Evolutionary conservation across 2,329 filamentous ascomycete genomes (phyloP).

Genomic region (Epichloe hybrida): DNA sequence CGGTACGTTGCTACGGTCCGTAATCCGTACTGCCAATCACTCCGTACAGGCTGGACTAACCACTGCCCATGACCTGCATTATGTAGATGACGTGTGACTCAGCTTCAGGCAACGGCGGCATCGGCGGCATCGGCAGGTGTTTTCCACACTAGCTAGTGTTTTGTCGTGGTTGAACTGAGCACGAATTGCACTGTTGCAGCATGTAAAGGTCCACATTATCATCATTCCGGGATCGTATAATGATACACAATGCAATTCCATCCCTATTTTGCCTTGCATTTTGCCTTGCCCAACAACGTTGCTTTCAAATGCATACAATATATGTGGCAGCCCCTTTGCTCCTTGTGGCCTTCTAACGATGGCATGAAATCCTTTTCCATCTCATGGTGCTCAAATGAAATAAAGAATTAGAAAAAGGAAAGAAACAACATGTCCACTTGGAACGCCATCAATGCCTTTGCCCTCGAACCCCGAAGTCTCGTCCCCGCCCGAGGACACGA

Average conservation of each 20-base stretch:
- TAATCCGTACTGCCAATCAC: too few species aligned
- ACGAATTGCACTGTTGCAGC: not conserved
- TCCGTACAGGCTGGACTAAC: not conserved
- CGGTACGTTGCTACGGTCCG: too few species aligned
- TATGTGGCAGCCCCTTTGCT: not conserved
- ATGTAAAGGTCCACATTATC: not conserved
- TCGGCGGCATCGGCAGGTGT: slow-evolving; percentile 2
- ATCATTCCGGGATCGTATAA: not conserved
- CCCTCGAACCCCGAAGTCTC: not conserved
- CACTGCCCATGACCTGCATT: not conserved
- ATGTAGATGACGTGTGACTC: not conserved
- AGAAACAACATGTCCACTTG: not conserved
- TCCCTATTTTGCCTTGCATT: not conserved
- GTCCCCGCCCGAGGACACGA: not conserved
- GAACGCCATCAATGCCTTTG: not conserved
- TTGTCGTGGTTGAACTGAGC: not conserved
- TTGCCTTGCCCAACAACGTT: not conserved
- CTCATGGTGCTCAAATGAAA: not conserved
- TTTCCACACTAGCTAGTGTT: not conserved
- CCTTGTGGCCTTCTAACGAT: not conserved
- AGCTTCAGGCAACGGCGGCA: slow-evolving; percentile 4
- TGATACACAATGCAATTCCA: not conserved
- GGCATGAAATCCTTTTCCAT: not conserved
- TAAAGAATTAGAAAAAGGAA: not conserved
- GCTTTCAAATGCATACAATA: not conserved